Evolutionary conservation across 2,329 filamentous ascomycete genomes (phyloP), one percentile per base, ranked within the genome.

Genomic region (Epichloe coenophiala): DNA sequence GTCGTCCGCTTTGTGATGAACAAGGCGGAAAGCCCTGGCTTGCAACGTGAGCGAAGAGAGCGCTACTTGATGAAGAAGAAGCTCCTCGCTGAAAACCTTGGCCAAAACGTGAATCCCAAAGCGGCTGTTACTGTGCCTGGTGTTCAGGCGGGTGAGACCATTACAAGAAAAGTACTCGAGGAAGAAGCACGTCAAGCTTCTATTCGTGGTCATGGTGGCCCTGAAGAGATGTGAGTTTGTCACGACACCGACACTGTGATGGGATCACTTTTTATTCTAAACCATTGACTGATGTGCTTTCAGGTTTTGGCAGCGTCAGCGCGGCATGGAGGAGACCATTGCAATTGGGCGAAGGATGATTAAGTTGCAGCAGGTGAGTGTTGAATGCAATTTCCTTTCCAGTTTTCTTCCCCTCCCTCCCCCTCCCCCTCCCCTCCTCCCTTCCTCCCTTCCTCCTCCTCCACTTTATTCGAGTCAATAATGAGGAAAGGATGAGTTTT

Each of bases 31-130:
- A 90, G 84, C 45, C 87, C 88, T 0, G 90, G 89, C 1, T 73
- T 90, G 51, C 87, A 94, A 60, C 89, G 88, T 65, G 90, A 95
- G 68, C 79, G 86, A 13, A 81, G 81, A 3, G 87, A 95, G 63
- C 78, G 88, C 21, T 97, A 84, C 66, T 66, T 84, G 45, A 81
- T 93, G 62, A 81, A 91, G 55, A 91, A 88, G 70, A 80, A 78
- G 57, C 81, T 89, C 50, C 75, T 97, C 2, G 79, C 88, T 53
- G 84, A 90, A 60, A 85, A 78, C 23, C 67, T 89, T 12, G 81
- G 78, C 1, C 68, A 78, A 52, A 72, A 79, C 35, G 71, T 74
- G 2, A 72, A 73, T 3, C 73, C 76, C 48, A 70, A 68, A 50
- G 69, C 71, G 17, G 66, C 69, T 6, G 68, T 65, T 15, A 31